Conservation (phyloP, 73 alveolate genomes). For the Tetrahymena borealis region DNA sequence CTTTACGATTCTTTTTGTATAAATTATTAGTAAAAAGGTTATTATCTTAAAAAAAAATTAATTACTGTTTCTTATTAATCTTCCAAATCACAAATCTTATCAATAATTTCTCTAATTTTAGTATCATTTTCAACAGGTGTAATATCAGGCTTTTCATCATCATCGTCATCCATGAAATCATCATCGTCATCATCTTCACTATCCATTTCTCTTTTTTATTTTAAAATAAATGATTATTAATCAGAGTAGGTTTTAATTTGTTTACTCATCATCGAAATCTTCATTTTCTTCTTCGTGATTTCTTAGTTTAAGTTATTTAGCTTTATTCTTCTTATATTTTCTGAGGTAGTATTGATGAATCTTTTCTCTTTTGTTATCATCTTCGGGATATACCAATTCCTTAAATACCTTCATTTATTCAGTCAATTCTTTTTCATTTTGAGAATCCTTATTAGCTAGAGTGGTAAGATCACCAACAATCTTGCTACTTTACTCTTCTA, state of each 20-base stretch:
- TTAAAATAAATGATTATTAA: neutral
- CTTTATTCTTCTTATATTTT: slow-evolving; percentile 55
- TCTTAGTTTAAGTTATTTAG: slow-evolving; percentile 33
- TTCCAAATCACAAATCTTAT: slow-evolving; percentile 55
- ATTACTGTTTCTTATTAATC: slow-evolving; percentile 44
- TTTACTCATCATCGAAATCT: slow-evolving; percentile 65
- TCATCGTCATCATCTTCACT: slow-evolving; percentile 82
- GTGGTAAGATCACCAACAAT: slow-evolving; percentile 48
- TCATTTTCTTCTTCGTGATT: slow-evolving; percentile 58
- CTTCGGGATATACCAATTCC: slow-evolving; percentile 77
- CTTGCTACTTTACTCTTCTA: slow-evolving; percentile 61
- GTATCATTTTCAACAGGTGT: slow-evolving; percentile 74
- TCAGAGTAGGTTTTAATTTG: neutral
- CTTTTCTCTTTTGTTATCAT: slow-evolving; percentile 62
- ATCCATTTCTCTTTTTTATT: slow-evolving; percentile 51
- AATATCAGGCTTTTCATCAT: slow-evolving; percentile 75
- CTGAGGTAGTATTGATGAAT: slow-evolving; percentile 60
- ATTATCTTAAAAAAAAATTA: neutral
- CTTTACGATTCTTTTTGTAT: slow-evolving; percentile 37
- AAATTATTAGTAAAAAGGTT: slow-evolving; percentile 38
- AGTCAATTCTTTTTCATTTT: slow-evolving; percentile 66
- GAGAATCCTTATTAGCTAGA: slow-evolving; percentile 52
- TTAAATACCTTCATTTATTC: slow-evolving; percentile 67
- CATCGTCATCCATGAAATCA: slow-evolving; percentile 55
- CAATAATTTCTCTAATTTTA: slow-evolving; percentile 66